These are phyloP conservation scores for Starmerella vitae DNA, from an alignment of 805 yeast genomes.

Conservation along the genomic window DNA sequence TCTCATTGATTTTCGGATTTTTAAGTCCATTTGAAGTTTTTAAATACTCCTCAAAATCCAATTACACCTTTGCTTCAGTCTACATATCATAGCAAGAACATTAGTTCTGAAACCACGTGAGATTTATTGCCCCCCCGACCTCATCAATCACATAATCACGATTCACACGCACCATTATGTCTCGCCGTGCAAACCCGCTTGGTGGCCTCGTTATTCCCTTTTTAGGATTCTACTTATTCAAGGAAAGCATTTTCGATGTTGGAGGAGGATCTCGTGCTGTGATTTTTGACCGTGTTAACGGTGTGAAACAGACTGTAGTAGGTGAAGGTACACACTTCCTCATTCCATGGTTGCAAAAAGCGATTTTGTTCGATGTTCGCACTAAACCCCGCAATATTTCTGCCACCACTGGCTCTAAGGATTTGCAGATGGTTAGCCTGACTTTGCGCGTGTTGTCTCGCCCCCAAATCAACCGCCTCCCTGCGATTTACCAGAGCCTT, in stretches of 20 bases:
- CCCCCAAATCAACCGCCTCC: slow-evolving; percentile 75
- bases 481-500: slow-evolving; percentile 75
- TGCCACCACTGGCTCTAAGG: slow-evolving; percentile 93
- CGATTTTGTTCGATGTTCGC: slow-evolving; percentile 80
- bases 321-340: slow-evolving; percentile 97
- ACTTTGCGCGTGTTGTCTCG: slow-evolving; percentile 88
- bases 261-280: slow-evolving; percentile 94
- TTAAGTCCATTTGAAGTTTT: too few species aligned
- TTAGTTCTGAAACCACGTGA: too few species aligned
- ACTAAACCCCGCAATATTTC: slow-evolving; percentile 88
- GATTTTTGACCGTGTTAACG: slow-evolving; percentile 78
- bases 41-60: too few species aligned
- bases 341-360: slow-evolving; percentile 90
- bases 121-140: too few species aligned
- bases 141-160: background rate
- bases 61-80: too few species aligned
- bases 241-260: slow-evolving; percentile 83
- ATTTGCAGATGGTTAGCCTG: slow-evolving; percentile 86
- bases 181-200: slow-evolving; percentile 15
- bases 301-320: slow-evolving; percentile 75
- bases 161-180: slow-evolving; percentile 2
- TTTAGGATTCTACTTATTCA: slow-evolving; percentile 42
- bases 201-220: slow-evolving; percentile 25
- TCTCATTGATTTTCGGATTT: too few species aligned
- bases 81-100: too few species aligned